Base-by-base conservation (phyloP, 495 filamentous ascomycete genomes). In the Letharia columbiana region DNA sequence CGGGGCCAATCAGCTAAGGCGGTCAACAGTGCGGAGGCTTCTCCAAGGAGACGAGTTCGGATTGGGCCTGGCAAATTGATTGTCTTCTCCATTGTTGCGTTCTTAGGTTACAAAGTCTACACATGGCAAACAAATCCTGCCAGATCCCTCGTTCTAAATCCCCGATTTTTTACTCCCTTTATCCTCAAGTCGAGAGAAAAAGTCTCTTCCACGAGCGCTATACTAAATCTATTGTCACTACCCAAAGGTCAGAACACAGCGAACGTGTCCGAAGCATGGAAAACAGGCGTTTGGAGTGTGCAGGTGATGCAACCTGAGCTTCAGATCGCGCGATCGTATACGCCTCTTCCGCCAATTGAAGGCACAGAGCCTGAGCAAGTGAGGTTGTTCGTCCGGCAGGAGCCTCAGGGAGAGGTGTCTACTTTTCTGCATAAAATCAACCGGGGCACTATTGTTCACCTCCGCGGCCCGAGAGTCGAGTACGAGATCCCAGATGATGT, bases 251-350 rank as follows among this genome's bases (percentile, higher is more conserved):
- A 72, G 57, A 80, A 78, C 58, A 71, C 69, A 62, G 75, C 76
- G 15, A 77, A 78, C 50, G 82, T 83, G 71, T 77, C 79, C 42
- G 74, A 80, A 44, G 77, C 77, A 63, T 87, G 84, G 82, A 74
- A 75, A 60, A 79, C 79, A 9, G 89, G 89, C 2, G 78, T 94
- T 47, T 92, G 91, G 87, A 91, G 87, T 66, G 87, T 97, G 20
- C 90, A 96, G 81, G 81, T 96, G 71, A 96, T 96, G 74, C 93
- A 98, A 75, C 94, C 94, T 12, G 86, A 95, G 72, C 70, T 97
- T 61, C 91, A 96, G 72, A 93, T 98, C 59, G 88, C 89, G 47
- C 77, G 94, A 61, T 84, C 87, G 23, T 98, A 98, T 74, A 97
- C 94, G 15, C 91, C 93, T 0, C 77, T 98, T 1, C 93, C 94